Evolutionary conservation across 495 filamentous ascomycete species (phyloP).

Genomic region (Penicillium macrosclerotiorum): DNA sequence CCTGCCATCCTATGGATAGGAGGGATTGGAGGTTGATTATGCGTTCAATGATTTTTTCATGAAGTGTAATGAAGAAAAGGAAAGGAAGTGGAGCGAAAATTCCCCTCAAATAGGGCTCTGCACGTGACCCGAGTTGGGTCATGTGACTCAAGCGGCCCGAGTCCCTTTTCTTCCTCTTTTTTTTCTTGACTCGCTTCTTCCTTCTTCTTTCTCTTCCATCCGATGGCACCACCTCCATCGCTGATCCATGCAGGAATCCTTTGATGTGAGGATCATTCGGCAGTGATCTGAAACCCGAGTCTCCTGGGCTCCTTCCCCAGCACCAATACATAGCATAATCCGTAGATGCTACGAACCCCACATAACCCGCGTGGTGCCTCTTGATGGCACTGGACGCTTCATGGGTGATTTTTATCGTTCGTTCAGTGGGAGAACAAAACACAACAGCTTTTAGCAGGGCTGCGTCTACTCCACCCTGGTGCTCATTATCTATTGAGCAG

Average conservation of each 20-base stretch:
- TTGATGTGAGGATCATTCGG: conserved; percentile 14
- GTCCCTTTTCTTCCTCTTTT: background rate
- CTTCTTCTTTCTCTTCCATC: conserved; percentile 6
- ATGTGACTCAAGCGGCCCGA: conserved; percentile 23
- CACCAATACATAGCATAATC: background rate
- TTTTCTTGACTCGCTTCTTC: conserved; percentile 1
- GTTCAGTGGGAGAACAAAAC: conserved; percentile 55
- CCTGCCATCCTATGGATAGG: conserved; percentile 45
- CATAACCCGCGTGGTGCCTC: conserved; percentile 45
- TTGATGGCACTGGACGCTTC: conserved; percentile 40
- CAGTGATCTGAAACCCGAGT: background rate
- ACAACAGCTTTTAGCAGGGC: conserved; percentile 55
- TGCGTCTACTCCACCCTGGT: conserved; percentile 57
- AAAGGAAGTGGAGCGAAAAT: conserved; percentile 13
- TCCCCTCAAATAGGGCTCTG: conserved; percentile 16
- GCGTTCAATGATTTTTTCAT: conserved; percentile 46
- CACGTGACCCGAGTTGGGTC: conserved; percentile 1
- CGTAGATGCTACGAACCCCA: conserved; percentile 31
- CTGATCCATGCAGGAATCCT: conserved; percentile 7
- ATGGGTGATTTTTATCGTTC: conserved; percentile 46
- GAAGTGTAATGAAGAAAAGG: conserved; percentile 43
- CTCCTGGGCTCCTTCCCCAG: background rate
- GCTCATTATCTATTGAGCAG: conserved; percentile 40
- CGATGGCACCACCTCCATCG: background rate
- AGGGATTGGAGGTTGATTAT: conserved; percentile 56